Evolutionary conservation across 148 eudicot species (phyloP).

Genomic region (Tetragonia tetragonoides): DNA sequence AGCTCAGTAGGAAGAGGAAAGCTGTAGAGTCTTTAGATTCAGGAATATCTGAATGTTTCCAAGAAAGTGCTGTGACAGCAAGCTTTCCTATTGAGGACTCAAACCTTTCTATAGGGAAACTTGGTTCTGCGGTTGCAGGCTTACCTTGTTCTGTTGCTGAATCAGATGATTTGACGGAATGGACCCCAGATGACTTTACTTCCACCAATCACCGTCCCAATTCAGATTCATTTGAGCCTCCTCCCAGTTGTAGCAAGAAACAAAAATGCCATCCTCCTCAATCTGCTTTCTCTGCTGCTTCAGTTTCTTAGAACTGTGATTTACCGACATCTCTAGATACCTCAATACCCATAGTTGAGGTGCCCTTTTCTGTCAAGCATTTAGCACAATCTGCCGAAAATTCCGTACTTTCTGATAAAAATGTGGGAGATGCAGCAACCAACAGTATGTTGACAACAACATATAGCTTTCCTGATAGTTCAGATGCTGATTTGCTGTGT

Average conservation of each 20-base stretch:
- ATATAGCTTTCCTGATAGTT: slow-evolving; percentile 24
- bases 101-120: slow-evolving; percentile 26
- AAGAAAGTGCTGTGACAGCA: slow-evolving; percentile 17
- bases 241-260: slow-evolving; percentile 36
- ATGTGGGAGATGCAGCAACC: slow-evolving; percentile 12
- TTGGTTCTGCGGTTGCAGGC: slow-evolving; percentile 22
- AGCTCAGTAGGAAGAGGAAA: slow-evolving; percentile 40
- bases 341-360: slow-evolving; percentile 16
- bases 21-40: slow-evolving; percentile 23
- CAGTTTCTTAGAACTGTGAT: slow-evolving; percentile 30
- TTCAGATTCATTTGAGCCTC: slow-evolving; percentile 26
- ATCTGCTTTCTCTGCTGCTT: slow-evolving; percentile 24
- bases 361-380: slow-evolving; percentile 15
- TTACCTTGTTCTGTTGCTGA: slow-evolving; percentile 1
- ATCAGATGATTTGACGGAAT: slow-evolving; percentile 12
- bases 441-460: slow-evolving; percentile 19
- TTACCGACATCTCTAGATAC: slow-evolving; percentile 19
- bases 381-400: slow-evolving; percentile 19
- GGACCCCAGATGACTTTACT: slow-evolving; percentile 18
- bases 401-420: slow-evolving; percentile 13
- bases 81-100: slow-evolving; percentile 23
- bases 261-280: slow-evolving; percentile 29
- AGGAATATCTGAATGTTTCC: slow-evolving; percentile 11
- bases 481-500: slow-evolving; percentile 17
- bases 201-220: slow-evolving; percentile 15